Evolutionary conservation across 2,329 filamentous ascomycete genomes (phyloP), one percentile per base, ranked within the genome.

Genomic region (Fusarium secorum): DNA sequence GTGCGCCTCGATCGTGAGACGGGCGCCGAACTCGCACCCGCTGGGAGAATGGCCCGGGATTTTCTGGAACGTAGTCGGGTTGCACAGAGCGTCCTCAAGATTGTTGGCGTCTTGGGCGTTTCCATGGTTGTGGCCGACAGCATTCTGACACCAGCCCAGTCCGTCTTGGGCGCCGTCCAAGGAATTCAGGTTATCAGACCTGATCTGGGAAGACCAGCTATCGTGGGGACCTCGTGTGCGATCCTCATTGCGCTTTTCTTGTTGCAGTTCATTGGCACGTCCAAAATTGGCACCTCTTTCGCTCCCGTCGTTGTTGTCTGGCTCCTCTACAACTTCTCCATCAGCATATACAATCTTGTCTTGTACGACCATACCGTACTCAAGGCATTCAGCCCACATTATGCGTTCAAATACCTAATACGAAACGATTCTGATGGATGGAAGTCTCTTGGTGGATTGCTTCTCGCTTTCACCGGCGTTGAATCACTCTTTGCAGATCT

Each of bases 401-500:
- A 86, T 64, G 89, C 89, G 6, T 87, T 90, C 60, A 77, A 83
- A 7, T 93, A 89, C 75, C 84, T 93, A 41, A 78, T 87, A 24
- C 83, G 87, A 18, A 89, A 91, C 73, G 84, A 85, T 57, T 83
- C 86, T 7, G 82, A 86, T 9, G 90, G 88, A 1, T 93, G 90
- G 90, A 83, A 83, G 63, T 87, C 86, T 64, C 83, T 93, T 3
- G 90, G 90, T n/a, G 92, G 92, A 8, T 87, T 94, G 24, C 79
- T 95, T 4, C 85, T 95, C 14, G 87, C 90, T 5, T 94, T 95
- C 74, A 94, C 92, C 4, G 92, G 90, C 22, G 90, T 93, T n/a
- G 92, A 94, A 77, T 91, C 92, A 3, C 83, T 95, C 2, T 95
- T 94, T 76, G 92, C 92, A 7, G 92, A 95, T 74, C 83, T 95